These are phyloP conservation scores for Rhizophora apiculata DNA, from an alignment of 345 rosid genomes.

Conservation along the genomic window DNA sequence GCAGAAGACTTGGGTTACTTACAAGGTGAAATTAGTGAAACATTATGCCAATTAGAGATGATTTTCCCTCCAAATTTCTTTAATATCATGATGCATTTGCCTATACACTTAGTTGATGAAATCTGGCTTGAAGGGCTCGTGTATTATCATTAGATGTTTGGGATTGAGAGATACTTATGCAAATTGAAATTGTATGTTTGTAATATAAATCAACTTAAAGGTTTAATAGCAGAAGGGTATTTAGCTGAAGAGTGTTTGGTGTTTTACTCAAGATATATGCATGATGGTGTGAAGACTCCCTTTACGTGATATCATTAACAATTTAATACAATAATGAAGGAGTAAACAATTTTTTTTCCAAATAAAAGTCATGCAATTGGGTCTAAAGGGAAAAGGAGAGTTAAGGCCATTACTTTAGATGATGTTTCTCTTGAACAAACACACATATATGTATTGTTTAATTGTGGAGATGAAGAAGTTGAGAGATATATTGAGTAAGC, in stretches of 20 bases:
- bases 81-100: neutral
- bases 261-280: no score
- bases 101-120: neutral
- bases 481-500: no score
- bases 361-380: no score
- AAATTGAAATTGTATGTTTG: neutral
- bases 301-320: neutral
- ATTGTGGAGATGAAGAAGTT: no score
- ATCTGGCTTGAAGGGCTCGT: neutral
- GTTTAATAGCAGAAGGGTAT: constrained; percentile 11
- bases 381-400: no score
- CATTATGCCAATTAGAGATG: constrained; percentile 3
- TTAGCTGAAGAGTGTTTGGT: neutral
- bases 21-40: neutral
- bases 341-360: no score
- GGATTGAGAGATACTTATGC: neutral
- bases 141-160: constrained; percentile 9
- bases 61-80: neutral
- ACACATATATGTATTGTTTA: no score
- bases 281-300: neutral
- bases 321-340: neutral
- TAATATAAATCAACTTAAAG: constrained; percentile 5
- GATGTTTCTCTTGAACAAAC: no score
- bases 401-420: no score
- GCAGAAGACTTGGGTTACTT: neutral